These are phyloP conservation scores for Eutrema yunnanense DNA, from an alignment of 345 rosid genomes.

Conservation along the genomic window DNA sequence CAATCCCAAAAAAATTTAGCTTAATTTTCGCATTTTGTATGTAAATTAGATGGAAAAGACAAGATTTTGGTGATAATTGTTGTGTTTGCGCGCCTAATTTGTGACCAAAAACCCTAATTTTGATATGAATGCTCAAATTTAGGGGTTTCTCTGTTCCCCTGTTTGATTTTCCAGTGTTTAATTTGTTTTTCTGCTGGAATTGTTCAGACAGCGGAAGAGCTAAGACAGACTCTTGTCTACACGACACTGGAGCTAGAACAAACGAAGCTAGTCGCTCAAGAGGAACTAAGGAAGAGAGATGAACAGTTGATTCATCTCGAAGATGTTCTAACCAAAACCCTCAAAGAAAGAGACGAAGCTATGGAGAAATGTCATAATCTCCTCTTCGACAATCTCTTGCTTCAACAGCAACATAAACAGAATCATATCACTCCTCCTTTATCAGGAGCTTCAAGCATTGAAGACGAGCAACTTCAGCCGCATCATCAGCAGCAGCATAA, in stretches of 20 bases:
- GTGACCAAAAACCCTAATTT: neutral
- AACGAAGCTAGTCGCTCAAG: conserved; percentile 59
- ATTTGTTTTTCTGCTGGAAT: neutral
- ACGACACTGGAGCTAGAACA: conserved; percentile 72
- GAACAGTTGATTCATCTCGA: conserved; percentile 58
- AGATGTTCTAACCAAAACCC: conserved; percentile 43
- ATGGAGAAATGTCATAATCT: conserved; percentile 54
- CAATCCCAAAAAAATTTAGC: neutral
- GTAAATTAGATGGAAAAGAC: neutral
- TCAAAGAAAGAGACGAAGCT: conserved; percentile 71
- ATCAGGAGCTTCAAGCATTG: conserved; percentile 72
- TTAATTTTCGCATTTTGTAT: neutral
- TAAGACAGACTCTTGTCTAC: conserved; percentile 61
- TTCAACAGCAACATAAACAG: conserved; percentile 38
- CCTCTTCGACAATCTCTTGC: conserved; percentile 48
- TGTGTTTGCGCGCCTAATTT: neutral
- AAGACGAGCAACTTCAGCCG: conserved; percentile 50
- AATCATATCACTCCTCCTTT: conserved; percentile 22
- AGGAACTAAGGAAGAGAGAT: conserved; percentile 78
- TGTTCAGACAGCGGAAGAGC: conserved; percentile 68
- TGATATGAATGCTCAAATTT: neutral
- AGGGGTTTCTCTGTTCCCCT: neutral
- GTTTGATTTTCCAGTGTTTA: neutral
- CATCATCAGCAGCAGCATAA: neutral
- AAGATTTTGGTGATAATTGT: neutral